Base-by-base conservation (phyloP, 2,329 filamentous ascomycete species). In the Phialemonium atrogriseum region DNA sequence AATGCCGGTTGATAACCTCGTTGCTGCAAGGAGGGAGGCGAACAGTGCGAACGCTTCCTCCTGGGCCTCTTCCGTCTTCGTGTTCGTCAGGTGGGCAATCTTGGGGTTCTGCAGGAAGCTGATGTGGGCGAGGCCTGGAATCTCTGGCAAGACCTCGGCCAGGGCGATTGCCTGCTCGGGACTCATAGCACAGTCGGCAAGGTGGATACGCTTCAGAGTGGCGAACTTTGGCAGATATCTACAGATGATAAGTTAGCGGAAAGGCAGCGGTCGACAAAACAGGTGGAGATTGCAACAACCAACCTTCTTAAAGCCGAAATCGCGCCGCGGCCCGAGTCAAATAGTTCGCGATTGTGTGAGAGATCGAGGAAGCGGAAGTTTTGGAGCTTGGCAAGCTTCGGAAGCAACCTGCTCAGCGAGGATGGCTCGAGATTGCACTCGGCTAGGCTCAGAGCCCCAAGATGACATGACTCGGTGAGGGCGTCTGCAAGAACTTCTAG, bases 31-130 rank as follows among this genome's bases (percentile, higher is more conserved):
- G 13, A 96, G 68, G 2, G 88, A 94, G 1, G 91, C 87, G 52
- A 94, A 96, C 6, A 96, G 60, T 1, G 91, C 91, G 46, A 85
- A 94, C 1, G 91, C 89, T 57, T 96, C 89, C 58, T 96, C 89
- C 54, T 95, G 86, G 2, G 69, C 71, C 35, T 78, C 78, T 46
- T 91, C 85, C 5, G 84, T 84, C 30, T 70, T 82, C 1, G 86
- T 83, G 38, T 77, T 72, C 5, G 86, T 80, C 15, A 94, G 69
- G 27, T 71, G 72, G 14, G 73, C 65, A 5, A 95, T 62, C 38
- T 77, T 70, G 1, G 77, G 68, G 46, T 98, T 98, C 43, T 91
- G 84, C 23, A 94, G 62, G 4, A 96, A 73, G 48, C 81, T 91
- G 41, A 98, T 68, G 58, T 96, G 89, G 7, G 87, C 87, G 20